Conservation (phyloP, 1,284 basidiomycete genomes). For the Uromyces viciae-fabae region DNA sequence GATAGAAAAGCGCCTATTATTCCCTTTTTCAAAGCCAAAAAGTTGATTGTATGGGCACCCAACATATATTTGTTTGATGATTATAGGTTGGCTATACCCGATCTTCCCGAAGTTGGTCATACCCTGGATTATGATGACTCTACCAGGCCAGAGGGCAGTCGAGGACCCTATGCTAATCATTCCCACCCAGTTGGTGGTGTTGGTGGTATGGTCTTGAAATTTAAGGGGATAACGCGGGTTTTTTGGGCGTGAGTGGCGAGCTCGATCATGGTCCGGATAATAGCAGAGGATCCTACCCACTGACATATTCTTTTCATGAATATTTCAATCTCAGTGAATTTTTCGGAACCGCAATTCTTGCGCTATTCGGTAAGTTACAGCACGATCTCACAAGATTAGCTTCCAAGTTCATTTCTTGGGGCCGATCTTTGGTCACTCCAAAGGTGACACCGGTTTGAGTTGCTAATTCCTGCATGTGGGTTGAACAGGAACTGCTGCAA, state of each 20-base stretch:
- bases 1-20: not conserved
- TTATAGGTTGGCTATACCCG: constrained; percentile 17
- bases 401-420: not conserved
- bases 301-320: not conserved
- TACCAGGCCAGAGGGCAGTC: constrained; percentile 13
- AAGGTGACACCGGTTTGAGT: too few species aligned
- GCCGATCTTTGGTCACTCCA: too few species aligned
- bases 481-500: constrained; percentile 32
- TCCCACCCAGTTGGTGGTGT: not conserved
- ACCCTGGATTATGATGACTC: constrained; percentile 20
- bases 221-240: constrained; percentile 11
- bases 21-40: too few species aligned
- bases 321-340: constrained; percentile 40
- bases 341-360: constrained; percentile 36
- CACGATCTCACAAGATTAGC: too few species aligned
- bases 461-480: not conserved
- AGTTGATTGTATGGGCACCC: too few species aligned
- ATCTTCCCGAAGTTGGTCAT: constrained; percentile 23
- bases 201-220: constrained; percentile 5
- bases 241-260: constrained; percentile 20
- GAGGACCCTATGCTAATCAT: constrained; percentile 2
- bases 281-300: too few species aligned
- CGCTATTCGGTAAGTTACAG: constrained; percentile 22
- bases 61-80: constrained; percentile 2
- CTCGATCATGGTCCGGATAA: too few species aligned